Base-by-base conservation (phyloP, 2,329 filamentous ascomycete genomes). In the Laburnicola sp. region DNA sequence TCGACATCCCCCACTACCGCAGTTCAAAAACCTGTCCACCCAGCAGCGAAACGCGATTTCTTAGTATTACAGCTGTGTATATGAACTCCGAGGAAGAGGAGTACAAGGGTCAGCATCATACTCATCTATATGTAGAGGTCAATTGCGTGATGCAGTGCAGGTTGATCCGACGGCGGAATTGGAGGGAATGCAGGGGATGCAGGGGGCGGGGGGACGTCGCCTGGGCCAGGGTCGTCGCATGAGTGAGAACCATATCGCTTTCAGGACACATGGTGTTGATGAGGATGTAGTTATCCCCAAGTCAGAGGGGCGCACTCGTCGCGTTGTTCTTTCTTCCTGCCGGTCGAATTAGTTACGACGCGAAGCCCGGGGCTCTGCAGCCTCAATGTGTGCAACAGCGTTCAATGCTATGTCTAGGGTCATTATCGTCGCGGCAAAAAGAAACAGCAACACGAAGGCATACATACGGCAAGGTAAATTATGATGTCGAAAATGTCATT, bases 61-160 rank as follows among this genome's bases (percentile, higher is more conserved):
- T 82, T 63, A 79, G 76, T 58, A 82, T 84, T 60, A 84, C 81
- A 2, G 78, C 80, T 1, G 81, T 84, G 16, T 83, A 81, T 60
- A 82, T 84, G 75, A 74, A 81, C n/a, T 77, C 74, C 27, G 50
- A 76, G 28, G 74, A 76, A 5, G 75, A 71, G n/a, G n/a, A n/a
- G n/a, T 82, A 78, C 59, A 66, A 68, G 3, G 80, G 81, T 2
- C 80, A 83, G 63, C 82, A 83, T 59, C 79, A 82, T 55, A 66
- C 69, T 3, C 79, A 82, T 59, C 79, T 79, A 1, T 82, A 82
- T 45, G 80, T 79, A 4, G 80, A 82, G 69, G 81, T 82, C 60
- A 82, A 82, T 57, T 82, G 80, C 54, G 78, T 82, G 0, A n/a
- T n/a, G n/a, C n/a, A n/a, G 68, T 82, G 5, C 78, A 78, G 59